phyloP scores from a whole-genome alignment of 257 asterid genomes.

The Anisodus tanguticus region DNA sequence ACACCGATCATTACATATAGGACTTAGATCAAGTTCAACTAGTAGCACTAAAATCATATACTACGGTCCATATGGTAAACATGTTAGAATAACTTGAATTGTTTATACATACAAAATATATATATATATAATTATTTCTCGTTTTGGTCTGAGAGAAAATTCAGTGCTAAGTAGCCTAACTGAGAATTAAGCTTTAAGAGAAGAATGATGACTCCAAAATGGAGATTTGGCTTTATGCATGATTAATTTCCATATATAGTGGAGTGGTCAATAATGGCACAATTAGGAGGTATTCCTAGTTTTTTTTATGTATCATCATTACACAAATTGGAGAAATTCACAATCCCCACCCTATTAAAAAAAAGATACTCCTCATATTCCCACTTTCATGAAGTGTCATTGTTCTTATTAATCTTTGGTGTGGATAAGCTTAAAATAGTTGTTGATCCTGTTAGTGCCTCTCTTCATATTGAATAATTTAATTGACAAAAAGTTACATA shows the following conservation, averaged over 20 bases:
- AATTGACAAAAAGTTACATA: too few relatives aligned
- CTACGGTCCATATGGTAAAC: background rate
- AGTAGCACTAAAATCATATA: background rate
- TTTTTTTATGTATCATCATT: background rate
- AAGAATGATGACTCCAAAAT: background rate
- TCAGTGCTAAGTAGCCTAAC: background rate
- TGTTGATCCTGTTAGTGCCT: background rate
- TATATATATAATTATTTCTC: background rate
- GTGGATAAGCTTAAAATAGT: background rate
- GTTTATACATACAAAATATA: background rate
- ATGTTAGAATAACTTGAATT: background rate
- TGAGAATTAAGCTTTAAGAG: too few relatives aligned
- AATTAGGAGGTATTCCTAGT: slow-evolving; percentile 12
- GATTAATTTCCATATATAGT: background rate
- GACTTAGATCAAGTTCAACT: background rate
- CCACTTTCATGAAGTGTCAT: slow-evolving; percentile 2
- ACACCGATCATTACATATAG: background rate
- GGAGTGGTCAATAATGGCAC: slow-evolving; percentile 14
- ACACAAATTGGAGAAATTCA: background rate
- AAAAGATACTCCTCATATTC: background rate
- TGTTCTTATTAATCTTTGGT: background rate
- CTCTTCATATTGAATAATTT: background rate
- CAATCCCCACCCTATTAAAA: background rate
- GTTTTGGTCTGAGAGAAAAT: background rate
- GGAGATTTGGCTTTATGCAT: background rate